Base-by-base conservation (phyloP, 495 filamentous ascomycete genomes). In the Neurospora terricola region DNA sequence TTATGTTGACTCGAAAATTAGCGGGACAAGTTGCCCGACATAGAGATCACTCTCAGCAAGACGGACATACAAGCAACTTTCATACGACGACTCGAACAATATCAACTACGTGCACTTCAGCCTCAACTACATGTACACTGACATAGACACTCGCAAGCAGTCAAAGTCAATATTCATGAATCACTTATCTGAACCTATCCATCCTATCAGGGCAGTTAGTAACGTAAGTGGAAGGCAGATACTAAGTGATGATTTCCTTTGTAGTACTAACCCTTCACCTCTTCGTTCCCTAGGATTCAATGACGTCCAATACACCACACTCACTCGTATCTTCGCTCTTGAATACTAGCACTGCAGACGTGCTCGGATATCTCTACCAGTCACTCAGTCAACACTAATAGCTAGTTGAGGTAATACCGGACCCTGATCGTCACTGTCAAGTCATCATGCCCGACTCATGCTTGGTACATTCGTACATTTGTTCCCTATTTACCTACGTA, bases 371-470 rank as follows among this genome's bases (percentile, higher is more conserved):
- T 54, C 21, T 23, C 45, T n/a, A 5, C 21, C 45, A 54, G n/a
- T 54, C 45, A 45, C 2, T 34, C 4, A 3, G 3, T 8, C 4
- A 7, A 21, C 9, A 4, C 2, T n/a, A 21, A 45, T 8, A 4
- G 42, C 1, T n/a, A 43, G 0, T 14, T 14, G 14, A 21, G 48
- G 48, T 27, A 11, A 59, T 27, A 59, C 48, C 21, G 11, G 48
- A 27, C 48, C 48, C 21, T 59, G 48, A 59, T 59, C 48, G 48
- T 14, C 48, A 27, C 48, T 59, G 48, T 27, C 48, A 59, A 54
- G 45, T 54, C 4, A 21, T 21, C 3, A 45, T 23, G 43, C 43
- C 43, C 43, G 43, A 10, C 3, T 48, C 43, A 23, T 54, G 45
- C 21, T 4, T 54, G 45, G 45, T 11, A 48, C 43, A 21, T 48